A percentile compares a stretch with the other conserved stretches of the same genome.
Evolutionary conservation across 2,329 filamentous ascomycete genomes (phyloP).

Genomic region (Akanthomyces muscarius): DNA sequence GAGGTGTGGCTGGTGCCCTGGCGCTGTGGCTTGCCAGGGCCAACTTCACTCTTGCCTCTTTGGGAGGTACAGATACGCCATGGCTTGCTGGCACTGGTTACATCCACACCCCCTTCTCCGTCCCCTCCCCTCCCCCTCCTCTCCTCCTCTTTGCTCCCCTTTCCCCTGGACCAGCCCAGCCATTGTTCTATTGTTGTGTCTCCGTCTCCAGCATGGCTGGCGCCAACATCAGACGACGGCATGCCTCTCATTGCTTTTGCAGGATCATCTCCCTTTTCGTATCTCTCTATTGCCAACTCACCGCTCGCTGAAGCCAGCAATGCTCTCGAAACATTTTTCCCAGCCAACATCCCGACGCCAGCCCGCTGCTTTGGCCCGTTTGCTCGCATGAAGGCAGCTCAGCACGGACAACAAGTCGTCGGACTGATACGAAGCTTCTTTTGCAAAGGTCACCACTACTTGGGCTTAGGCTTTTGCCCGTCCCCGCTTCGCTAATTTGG

Average conservation of each 20-base stretch:
- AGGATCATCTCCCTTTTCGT: not conserved
- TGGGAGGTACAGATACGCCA: slow-evolving; percentile 6
- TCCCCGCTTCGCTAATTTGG: not conserved
- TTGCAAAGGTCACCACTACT: not conserved
- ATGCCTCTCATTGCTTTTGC: not conserved
- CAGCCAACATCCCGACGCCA: not conserved
- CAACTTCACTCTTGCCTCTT: slow-evolving; percentile 12
- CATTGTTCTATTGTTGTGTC: slow-evolving; percentile 5
- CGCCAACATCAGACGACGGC: slow-evolving; percentile 1
- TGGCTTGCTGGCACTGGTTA: not conserved
- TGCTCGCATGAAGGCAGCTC: not conserved
- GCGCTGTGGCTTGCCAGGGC: slow-evolving; percentile 14
- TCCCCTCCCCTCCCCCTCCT: not conserved
- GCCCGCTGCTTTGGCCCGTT: not conserved
- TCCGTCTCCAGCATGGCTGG: not conserved
- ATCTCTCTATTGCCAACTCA: not conserved
- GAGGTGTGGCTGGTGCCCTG: slow-evolving; percentile 14
- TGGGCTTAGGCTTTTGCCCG: not conserved
- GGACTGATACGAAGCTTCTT: not conserved
- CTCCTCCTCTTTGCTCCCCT: not conserved
- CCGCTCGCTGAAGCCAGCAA: not conserved
- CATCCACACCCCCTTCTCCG: slow-evolving; percentile 1
- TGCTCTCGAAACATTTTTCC: not conserved
- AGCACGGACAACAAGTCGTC: slow-evolving; percentile 6
- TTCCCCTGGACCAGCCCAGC: not conserved